Conservation (phyloP, 805 yeast species). For the Saturnispora quitensis region DNA sequence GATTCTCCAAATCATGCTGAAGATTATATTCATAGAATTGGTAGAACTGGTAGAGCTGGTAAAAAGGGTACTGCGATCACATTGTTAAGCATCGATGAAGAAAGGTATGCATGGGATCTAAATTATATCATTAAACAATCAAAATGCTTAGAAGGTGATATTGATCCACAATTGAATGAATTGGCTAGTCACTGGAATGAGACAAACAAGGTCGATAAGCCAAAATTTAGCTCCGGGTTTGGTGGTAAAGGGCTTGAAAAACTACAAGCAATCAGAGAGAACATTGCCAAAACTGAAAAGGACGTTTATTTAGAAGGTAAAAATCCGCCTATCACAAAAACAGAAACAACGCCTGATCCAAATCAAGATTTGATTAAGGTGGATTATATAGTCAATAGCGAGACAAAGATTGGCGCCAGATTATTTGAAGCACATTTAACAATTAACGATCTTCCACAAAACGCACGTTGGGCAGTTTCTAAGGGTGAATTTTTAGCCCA, state of each 20-base stretch:
- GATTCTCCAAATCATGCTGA: slow-evolving; percentile 85
- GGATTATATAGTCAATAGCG: slow-evolving; percentile 1
- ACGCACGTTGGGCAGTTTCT: slow-evolving; percentile 69
- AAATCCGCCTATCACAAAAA: background rate
- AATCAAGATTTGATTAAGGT: slow-evolving; percentile 1
- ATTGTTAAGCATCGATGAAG: slow-evolving; percentile 54
- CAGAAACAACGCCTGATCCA: background rate
- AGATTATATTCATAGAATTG: slow-evolving; percentile 93
- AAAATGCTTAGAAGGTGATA: slow-evolving; percentile 30
- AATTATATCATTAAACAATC: slow-evolving; percentile 58
- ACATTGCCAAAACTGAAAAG: slow-evolving; percentile 37
- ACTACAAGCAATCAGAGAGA: slow-evolving; percentile 53
- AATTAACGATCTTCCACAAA: slow-evolving; percentile 79
- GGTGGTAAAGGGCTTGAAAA: slow-evolving; percentile 89
- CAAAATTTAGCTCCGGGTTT: slow-evolving; percentile 63
- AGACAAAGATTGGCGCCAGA: slow-evolving; percentile 6
- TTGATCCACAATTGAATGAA: slow-evolving; percentile 41
- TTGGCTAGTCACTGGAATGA: slow-evolving; percentile 48
- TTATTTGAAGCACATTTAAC: slow-evolving; percentile 30
- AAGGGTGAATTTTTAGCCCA: slow-evolving; percentile 53
- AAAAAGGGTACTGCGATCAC: slow-evolving; percentile 64
- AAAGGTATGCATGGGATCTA: slow-evolving; percentile 56
- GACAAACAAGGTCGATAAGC: slow-evolving; percentile 59
- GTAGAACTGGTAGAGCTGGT: slow-evolving; percentile 93
- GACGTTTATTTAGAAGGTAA: background rate